phyloP scores from a whole-genome alignment of 495 filamentous ascomycete genomes.

The Penicillium subrubescens region DNA sequence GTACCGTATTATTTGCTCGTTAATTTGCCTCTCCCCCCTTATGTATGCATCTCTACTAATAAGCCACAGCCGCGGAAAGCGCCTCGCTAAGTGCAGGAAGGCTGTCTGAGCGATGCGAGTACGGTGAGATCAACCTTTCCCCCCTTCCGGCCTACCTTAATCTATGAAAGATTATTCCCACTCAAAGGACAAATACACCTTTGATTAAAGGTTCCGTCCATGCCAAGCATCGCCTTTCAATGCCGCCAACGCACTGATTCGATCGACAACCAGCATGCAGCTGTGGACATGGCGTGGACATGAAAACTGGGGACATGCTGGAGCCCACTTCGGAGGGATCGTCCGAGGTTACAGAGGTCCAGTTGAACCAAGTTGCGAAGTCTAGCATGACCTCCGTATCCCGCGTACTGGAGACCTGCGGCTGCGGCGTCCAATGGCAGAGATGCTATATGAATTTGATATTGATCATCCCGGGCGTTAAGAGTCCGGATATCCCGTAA shows the following conservation, averaged over 20 bases:
- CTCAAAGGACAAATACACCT: background rate
- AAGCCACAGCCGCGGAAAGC: constrained; percentile 31
- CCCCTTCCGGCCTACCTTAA: background rate
- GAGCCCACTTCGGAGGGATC: constrained; percentile 22
- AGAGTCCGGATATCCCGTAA: constrained; percentile 25
- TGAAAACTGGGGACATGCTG: constrained; percentile 28
- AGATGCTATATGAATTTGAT: constrained; percentile 26
- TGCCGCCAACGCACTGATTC: constrained; percentile 6
- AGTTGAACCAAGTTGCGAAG: background rate
- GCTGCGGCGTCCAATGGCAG: constrained; percentile 35
- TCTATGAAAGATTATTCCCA: background rate
- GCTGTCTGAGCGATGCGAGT: background rate
- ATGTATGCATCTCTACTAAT: background rate
- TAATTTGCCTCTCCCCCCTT: background rate
- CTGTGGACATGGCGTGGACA: constrained; percentile 11
- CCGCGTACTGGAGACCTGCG: constrained; percentile 25
- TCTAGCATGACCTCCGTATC: constrained; percentile 14
- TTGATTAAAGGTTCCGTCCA: background rate
- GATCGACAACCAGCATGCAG: constrained; percentile 8
- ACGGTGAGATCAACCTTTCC: background rate
- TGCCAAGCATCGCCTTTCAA: constrained; percentile 17
- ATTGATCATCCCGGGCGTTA: constrained; percentile 25
- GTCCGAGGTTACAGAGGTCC: constrained; percentile 16
- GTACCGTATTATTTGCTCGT: background rate
- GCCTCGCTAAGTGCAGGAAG: constrained; percentile 9